Evolutionary conservation across 192 early-diverging fungal species (phyloP), one percentile per base, ranked within the genome.

Genomic region (Cetraspora pellucida): DNA sequence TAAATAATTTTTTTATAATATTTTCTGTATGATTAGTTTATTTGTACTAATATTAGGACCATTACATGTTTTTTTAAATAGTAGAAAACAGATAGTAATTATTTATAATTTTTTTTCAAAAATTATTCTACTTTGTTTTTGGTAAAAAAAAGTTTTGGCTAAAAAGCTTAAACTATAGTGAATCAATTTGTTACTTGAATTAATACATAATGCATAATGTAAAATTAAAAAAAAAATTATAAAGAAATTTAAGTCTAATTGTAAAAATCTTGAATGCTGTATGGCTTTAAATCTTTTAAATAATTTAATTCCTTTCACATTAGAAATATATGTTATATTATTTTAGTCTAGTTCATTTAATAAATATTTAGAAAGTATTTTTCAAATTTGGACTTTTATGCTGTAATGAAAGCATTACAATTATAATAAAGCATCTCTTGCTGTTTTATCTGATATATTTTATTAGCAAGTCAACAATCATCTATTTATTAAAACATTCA

Each of bases 211-310:
- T 16, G n/a, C 44, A 47, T 69, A 21, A 9, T 23, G 28, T 47
- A 69, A 49, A 46, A 69, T 69, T 49, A 47, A 17, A 19, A 25
- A 44, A 21, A 19, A 23, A 27, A 49, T 68, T 47, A 46, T 46
- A 6, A 46, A 46, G 16, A 68, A 68, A 49, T 68, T 68, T 61
- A 8, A 5, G 9, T 17, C 6, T 30, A 49, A 3, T 5, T 68
- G 66, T 68, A 68, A 68, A 49, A 25, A 68, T 68, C 5, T 46
- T 28, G 28, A 65, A 65, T 65, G 30, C 30, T 16, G 27, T n/a
- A 28, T 44, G 30, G 13, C 30, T 7, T 7, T 43, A 65, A 16
- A 30, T 30, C 19, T 65, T 4, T 65, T 65, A 30, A 28, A 65
- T 65, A 44, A 68, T 49, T 23, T 49, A 4, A 68, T 68, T 16